Evolutionary conservation across 1,139 yeast genomes (phyloP), one percentile per base, ranked within the genome.

Genomic region (Sugiyamaella castrensis): DNA sequence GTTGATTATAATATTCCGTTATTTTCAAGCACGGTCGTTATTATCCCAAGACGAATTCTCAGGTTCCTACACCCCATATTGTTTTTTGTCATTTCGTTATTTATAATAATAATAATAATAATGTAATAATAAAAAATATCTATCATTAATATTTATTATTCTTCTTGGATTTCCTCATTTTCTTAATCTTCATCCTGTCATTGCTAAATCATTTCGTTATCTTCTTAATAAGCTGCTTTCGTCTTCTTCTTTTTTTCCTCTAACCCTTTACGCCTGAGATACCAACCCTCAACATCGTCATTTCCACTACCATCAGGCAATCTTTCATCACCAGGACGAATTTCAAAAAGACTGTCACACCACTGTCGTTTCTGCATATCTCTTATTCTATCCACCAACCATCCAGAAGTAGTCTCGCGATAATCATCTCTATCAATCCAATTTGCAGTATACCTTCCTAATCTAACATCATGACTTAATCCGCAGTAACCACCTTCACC

Each of bases 331-430:
- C 26, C 36, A 13, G 39, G 34, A 19, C 24, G 24, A 19, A 19
- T 19, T 35, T 29, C 43, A 15, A 38, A 40, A 26, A 59, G 37
- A 13, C 53, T 48, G 55, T 64, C 63, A 50, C 67, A 65, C 9
- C 27, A 40, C 28, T 43, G 46, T 9, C 43, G 45, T 29, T 42
- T 48, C 8, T 71, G 58, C 52, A 59, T 50, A 8, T 48, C 52
- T n/a, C 64, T 59, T 32, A 70, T 64, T 26, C 69, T 59, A 40
- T 66, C 64, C 42, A 58, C 53, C 46, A 53, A 51, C 60, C 61
- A 66, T 4, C 70, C 70, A 1, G 67, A 60, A n/a, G 43, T 40
- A 11, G 55, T 51, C 24, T 19, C 24, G 24, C 5, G 5, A 12
- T 40, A 40, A 6, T 53, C 28, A 19, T 47, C 38, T 8, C 31